These are phyloP conservation scores for Phialocephala subalpina DNA, from an alignment of 2,329 filamentous ascomycete species.

Conservation along the genomic window DNA sequence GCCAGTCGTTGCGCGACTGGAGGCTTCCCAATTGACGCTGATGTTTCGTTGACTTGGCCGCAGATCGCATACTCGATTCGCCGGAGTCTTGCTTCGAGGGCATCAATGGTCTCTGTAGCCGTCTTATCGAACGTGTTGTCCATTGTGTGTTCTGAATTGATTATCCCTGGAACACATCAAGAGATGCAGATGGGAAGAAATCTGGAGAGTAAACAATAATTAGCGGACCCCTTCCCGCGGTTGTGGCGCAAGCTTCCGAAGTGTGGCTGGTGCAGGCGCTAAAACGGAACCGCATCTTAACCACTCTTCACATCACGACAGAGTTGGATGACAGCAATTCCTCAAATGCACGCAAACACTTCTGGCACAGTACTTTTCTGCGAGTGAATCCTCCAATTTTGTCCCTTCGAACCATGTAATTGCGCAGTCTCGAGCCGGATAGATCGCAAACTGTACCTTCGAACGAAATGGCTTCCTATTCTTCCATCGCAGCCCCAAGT, in stretches of 20 bases:
- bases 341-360: neutral
- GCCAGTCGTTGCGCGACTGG: constrained; percentile 28
- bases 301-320: neutral
- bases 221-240: neutral
- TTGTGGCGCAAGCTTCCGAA: neutral
- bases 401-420: neutral
- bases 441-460: neutral
- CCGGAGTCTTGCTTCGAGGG: constrained; percentile 41
- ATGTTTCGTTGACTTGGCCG: constrained; percentile 28
- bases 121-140: constrained; percentile 43
- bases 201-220: neutral
- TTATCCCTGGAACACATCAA: neutral
- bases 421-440: neutral
- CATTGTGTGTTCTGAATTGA: constrained; percentile 28
- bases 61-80: constrained; percentile 43
- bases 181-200: neutral
- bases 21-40: constrained; percentile 12
- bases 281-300: neutral
- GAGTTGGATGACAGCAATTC: neutral
- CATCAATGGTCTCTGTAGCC: constrained; percentile 43
- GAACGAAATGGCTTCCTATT: constrained; percentile 40
- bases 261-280: neutral
- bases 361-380: neutral
- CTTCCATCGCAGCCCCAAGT: constrained; percentile 34
- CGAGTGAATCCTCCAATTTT: neutral